Evolutionary conservation across 176 grass and related monocot genomes (phyloP), one percentile per base, ranked within the genome.

Genomic region (Saccharum spontaneum): DNA sequence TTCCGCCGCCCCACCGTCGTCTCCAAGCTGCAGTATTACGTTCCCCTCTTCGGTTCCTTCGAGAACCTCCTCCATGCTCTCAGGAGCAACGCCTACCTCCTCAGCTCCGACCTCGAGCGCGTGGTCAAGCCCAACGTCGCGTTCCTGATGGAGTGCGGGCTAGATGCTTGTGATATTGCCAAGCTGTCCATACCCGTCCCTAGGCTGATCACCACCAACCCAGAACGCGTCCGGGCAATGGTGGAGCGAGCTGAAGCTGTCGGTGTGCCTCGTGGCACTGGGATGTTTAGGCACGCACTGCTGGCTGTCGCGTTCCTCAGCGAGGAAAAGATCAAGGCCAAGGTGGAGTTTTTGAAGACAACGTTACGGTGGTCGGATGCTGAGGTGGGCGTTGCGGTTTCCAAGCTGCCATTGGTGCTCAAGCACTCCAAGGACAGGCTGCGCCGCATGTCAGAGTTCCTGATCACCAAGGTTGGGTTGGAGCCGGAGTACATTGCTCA

Each of bases 71-170:
- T 92, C 44, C 72, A 84, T 44, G 85, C 76, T 17, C 24, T 89
- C 5, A 88, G 84, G 88, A 82, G 62, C 67, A 87, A 88, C 81
- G 52, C 75, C 41, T 73, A 83, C 46, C 80, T 93, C 64, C 83
- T 95, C 40, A 80, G 71, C 57, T 87, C 75, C 41, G 77, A 87
- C 86, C 82, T 93, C 4, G 88, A 92, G 23, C 74, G 86, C 39
- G 90, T 85, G 4, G 75, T 93, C 2, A 70, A 79, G 76, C 94
- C 88, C 14, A 95, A 95, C 33, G 74, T 87, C 22, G 69, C 83
- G 43, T 67, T 89, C 80, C 88, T 95, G 3, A 84, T 81, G 4
- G 50, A 83, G 43, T 89, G 83, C 79, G 84, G 88, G 46, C 44
- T 95, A 72, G 76, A 67, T 57, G 83, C 81, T 43, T 68, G 67